Base-by-base conservation (phyloP, 768 basidiomycete species). In the Cystoderma amianthinum region DNA sequence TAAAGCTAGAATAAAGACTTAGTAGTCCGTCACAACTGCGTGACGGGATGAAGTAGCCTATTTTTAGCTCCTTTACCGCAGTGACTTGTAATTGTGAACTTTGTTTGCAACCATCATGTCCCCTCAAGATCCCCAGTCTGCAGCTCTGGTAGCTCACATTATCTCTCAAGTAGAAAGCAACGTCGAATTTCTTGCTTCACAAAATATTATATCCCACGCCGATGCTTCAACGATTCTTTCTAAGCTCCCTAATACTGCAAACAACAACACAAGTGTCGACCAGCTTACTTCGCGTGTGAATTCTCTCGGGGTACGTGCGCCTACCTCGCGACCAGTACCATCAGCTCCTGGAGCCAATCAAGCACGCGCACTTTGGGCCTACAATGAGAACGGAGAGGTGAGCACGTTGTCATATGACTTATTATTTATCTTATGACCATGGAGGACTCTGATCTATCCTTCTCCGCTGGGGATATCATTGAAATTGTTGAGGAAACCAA, bases 401-500 rank as follows among this genome's bases (percentile, higher is more conserved):
- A 33, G 68, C 51, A 36, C 36, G 36, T 32, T 36, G 22, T 44
- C 23, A n/a, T 28, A 12, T 24, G 11, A 20, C 20, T 20, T 25
- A 38, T 17, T 34, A 48, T 42, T 44, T 22, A 32, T 13, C 38
- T 44, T 28, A 42, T 42, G 21, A 25, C 30, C 30, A 40, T 41
- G 9, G 53, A 91, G 85, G 85, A 89, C 50, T 66, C 72, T 10
- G 77, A 95, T 55, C 68, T 95, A 5, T 75, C 80, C 1, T 92
- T 95, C 69, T 57, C 64, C 19, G 59, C 73, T 0, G 91, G 88
- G 3, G 91, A 93, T 52, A 66, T 78, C 34, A 74, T 95, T 44
- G 85, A 88, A 43, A 71, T 95, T 43, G 57, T 86, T 32, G 76
- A 82, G 44, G 86, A 92, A 55, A 84, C 78, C 34, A 90, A 92